A percentile compares a stretch with the other conserved stretches of the same genome.
phyloP scores from a whole-genome alignment of 345 rosid genomes.

The Anacardium occidentale region DNA sequence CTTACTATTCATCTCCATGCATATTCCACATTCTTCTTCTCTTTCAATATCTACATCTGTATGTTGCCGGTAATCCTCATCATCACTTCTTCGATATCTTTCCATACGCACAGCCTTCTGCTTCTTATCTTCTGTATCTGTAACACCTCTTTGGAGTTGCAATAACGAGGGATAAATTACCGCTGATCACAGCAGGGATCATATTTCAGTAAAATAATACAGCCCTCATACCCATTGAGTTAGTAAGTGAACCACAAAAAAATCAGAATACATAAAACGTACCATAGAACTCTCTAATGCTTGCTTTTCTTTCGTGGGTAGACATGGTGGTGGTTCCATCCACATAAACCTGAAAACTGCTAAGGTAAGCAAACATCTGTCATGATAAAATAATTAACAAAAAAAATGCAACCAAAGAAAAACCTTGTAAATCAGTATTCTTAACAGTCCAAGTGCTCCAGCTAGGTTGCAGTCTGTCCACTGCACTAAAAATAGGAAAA shows the following conservation, averaged over 20 bases:
- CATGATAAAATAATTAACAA: not conserved
- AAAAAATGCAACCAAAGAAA: not conserved
- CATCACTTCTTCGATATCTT: slow-evolving; percentile 54
- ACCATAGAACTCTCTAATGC: slow-evolving; percentile 71
- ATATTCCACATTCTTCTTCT: slow-evolving; percentile 73
- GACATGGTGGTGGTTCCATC: slow-evolving; percentile 73
- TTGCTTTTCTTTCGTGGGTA: slow-evolving; percentile 56
- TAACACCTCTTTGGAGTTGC: slow-evolving; percentile 59
- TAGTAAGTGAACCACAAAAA: not conserved
- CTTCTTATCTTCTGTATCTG: slow-evolving; percentile 57
- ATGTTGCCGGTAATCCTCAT: slow-evolving; percentile 29
- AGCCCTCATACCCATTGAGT: not conserved
- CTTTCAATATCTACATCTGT: slow-evolving; percentile 49
- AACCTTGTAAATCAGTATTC: slow-evolving; percentile 67
- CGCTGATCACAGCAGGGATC: slow-evolving; percentile 34
- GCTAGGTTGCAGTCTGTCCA: slow-evolving; percentile 75
- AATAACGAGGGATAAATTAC: slow-evolving; percentile 61
- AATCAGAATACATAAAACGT: not conserved
- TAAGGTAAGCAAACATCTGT: slow-evolving; percentile 3
- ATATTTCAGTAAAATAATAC: slow-evolving; percentile 10
- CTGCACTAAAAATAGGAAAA: slow-evolving; percentile 64
- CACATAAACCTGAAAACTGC: slow-evolving; percentile 50
- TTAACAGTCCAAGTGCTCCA: slow-evolving; percentile 60
- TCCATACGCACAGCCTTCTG: slow-evolving; percentile 55
- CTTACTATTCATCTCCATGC: slow-evolving; percentile 63